These are phyloP conservation scores for Cyberlindnera galapagoensis DNA, from an alignment of 805 yeast genomes.

Conservation along the genomic window DNA sequence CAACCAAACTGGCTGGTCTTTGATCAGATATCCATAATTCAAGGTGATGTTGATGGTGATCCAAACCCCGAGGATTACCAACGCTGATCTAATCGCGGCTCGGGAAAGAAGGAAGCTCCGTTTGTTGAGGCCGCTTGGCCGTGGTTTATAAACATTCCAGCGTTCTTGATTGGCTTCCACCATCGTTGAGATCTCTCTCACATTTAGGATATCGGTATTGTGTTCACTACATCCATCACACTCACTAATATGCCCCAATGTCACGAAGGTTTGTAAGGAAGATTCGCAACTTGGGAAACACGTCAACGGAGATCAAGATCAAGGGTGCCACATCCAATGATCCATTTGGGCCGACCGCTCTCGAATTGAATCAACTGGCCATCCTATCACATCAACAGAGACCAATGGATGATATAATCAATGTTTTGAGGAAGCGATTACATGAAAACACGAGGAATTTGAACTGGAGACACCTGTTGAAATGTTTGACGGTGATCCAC, in stretches of 20 bases:
- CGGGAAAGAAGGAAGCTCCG: too few species aligned
- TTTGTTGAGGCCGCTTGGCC: too few species aligned
- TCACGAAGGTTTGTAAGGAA: slow-evolving; percentile 26
- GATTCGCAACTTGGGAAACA: slow-evolving; percentile 25
- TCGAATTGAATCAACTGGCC: slow-evolving; percentile 46
- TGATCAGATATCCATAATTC: too few species aligned
- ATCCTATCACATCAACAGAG: slow-evolving; percentile 35
- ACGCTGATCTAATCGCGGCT: too few species aligned
- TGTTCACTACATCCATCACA: too few species aligned
- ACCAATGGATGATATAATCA: slow-evolving; percentile 33
- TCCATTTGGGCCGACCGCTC: slow-evolving; percentile 49
- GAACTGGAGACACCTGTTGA: slow-evolving; percentile 37
- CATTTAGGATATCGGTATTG: too few species aligned
- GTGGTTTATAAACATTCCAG: too few species aligned
- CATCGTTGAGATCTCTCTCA: too few species aligned
- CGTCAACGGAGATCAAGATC: slow-evolving; percentile 29
- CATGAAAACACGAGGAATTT: slow-evolving; percentile 23
- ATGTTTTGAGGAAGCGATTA: slow-evolving; percentile 36
- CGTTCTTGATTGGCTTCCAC: too few species aligned
- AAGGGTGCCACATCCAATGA: slow-evolving; percentile 47
- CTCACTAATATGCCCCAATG: slow-evolving; percentile 9
- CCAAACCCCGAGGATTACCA: slow-evolving; percentile 1
- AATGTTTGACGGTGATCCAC: slow-evolving; percentile 45
- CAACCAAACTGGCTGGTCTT: too few species aligned
- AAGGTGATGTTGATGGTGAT: slow-evolving; percentile 1